phyloP scores from a whole-genome alignment of 2,329 filamentous ascomycete genomes.

The Colletotrichum siamense region DNA sequence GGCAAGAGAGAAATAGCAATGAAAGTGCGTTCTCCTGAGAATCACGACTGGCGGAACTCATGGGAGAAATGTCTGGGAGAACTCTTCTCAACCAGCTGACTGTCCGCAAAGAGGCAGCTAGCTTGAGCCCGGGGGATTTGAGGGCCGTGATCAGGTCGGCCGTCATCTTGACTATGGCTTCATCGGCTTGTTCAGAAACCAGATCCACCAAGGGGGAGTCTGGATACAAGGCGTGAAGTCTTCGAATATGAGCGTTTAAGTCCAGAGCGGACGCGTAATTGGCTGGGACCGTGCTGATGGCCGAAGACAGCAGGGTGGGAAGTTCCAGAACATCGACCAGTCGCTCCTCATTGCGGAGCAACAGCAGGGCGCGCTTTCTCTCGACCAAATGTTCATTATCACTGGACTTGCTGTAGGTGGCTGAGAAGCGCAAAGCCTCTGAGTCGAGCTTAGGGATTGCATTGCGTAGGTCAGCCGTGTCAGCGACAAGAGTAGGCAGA shows the following conservation, averaged over 20 bases:
- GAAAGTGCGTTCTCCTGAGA: slow-evolving; percentile 72
- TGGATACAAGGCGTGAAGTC: slow-evolving; percentile 83
- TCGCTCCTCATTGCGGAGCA: slow-evolving; percentile 87
- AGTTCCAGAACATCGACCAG: slow-evolving; percentile 91
- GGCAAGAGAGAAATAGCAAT: slow-evolving; percentile 85
- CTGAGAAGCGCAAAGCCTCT: slow-evolving; percentile 80
- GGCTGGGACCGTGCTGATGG: slow-evolving; percentile 68
- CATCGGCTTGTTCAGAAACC: slow-evolving; percentile 79
- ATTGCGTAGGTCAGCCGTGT: slow-evolving; percentile 71
- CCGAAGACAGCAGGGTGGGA: slow-evolving; percentile 82
- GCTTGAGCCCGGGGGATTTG: slow-evolving; percentile 79
- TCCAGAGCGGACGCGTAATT: slow-evolving; percentile 92
- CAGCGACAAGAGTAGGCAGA: slow-evolving; percentile 72
- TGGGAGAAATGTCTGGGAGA: slow-evolving; percentile 71
- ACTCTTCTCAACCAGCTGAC: slow-evolving; percentile 90
- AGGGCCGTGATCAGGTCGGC: slow-evolving; percentile 81
- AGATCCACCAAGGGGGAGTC: slow-evolving; percentile 76
- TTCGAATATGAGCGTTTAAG: slow-evolving; percentile 89
- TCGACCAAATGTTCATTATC: slow-evolving; percentile 74
- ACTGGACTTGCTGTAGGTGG: slow-evolving; percentile 78
- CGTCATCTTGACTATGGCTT: slow-evolving; percentile 87
- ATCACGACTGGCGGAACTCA: slow-evolving; percentile 2
- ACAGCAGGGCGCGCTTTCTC: slow-evolving; percentile 79
- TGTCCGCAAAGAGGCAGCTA: slow-evolving; percentile 88
- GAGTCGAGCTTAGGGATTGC: slow-evolving; percentile 81